Percentiles rank a stretch among this genome's conserved stretches.
These are phyloP conservation scores for Eimeria sp. DNA, from an alignment of 169 alveolate genomes.

Conservation along the genomic window DNA sequence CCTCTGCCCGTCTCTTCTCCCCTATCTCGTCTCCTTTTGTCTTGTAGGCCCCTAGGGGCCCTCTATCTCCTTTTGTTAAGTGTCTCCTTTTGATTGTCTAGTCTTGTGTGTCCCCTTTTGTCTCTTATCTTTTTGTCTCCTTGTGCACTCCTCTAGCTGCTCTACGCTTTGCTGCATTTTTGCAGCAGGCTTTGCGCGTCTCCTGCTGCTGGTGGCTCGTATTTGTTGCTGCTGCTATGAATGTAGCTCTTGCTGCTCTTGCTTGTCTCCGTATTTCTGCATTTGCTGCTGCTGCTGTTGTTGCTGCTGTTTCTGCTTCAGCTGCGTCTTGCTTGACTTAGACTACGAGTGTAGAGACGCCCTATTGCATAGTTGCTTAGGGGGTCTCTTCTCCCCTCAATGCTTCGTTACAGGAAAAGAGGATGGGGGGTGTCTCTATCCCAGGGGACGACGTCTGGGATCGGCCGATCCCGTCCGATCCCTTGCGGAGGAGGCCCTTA, in stretches of 20 bases:
- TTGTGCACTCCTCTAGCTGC: background rate
- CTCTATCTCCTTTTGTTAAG: background rate
- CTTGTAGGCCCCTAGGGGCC: background rate
- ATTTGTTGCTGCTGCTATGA: no score
- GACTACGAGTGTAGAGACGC: slow-evolving; percentile 2
- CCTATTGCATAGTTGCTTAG: background rate
- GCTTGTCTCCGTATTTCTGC: no score
- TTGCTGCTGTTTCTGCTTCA: background rate
- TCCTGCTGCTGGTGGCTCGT: no score
- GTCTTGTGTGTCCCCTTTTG: background rate
- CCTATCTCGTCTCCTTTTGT: background rate
- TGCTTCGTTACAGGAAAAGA: slow-evolving; percentile 35
- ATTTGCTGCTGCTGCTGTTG: no score
- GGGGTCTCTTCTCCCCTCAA: background rate
- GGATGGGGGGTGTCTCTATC: slow-evolving; percentile 30
- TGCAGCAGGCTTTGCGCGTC: background rate
- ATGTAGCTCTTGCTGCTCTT: no score
- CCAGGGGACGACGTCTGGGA: slow-evolving; percentile 49
- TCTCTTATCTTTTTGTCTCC: background rate
- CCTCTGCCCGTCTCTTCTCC: background rate
- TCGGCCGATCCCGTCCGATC: background rate
- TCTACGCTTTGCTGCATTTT: background rate
- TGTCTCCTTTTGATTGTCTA: background rate
- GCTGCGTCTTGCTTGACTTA: slow-evolving; percentile 72
- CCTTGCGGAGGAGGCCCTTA: background rate